Evolutionary conservation across 495 filamentous ascomycete species (phyloP), one percentile per base, ranked within the genome.

Genomic region (Tuber brumale): DNA sequence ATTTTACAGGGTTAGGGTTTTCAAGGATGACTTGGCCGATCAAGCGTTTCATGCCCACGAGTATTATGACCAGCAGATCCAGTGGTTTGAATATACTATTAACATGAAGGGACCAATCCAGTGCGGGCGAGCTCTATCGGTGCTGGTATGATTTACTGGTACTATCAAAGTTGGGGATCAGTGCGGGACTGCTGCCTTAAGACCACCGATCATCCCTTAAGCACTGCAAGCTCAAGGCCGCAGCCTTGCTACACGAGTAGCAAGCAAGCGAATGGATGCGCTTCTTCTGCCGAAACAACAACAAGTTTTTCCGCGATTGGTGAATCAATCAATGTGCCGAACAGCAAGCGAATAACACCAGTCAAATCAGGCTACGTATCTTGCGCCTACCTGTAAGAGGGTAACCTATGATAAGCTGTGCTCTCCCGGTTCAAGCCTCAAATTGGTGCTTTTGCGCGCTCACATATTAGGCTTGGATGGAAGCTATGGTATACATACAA

Each of bases 331-430:
- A 31, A 31, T 31, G 57, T 31, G 57, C 16, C 10, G 57, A 61
- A 16, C 57, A 61, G 12, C n/a, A 16, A 61, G 57, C 57, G 57
- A 61, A 61, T 61, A n/a, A 31, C 57, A 61, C 57, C 57, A 61
- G 57, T 61, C 57, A 61, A 61, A 61, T 61, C 57, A 61, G n/a
- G 57, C 57, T 61, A 61, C 57, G 57, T 61, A 61, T 61, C 57
- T 61, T 31, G 57, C 57, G n/a, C 57, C 57, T 61, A 31, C 57
- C 27, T 61, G 57, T 61, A 16, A 61, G 27, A 16, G n/a, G 57
- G 57, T 61, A 61, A 61, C 57, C 57, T 61, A 61, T 61, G n/a
- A 31, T 61, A 61, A 31, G n/a, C 57, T 31, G 27, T 7, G 57
- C 57, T 14, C 57, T 61, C n/a, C 57, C 57, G 57, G n/a, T 31